Evolutionary conservation across 1,284 basidiomycete genomes (phyloP).

Genomic region (Wallemia ichthyophaga): DNA sequence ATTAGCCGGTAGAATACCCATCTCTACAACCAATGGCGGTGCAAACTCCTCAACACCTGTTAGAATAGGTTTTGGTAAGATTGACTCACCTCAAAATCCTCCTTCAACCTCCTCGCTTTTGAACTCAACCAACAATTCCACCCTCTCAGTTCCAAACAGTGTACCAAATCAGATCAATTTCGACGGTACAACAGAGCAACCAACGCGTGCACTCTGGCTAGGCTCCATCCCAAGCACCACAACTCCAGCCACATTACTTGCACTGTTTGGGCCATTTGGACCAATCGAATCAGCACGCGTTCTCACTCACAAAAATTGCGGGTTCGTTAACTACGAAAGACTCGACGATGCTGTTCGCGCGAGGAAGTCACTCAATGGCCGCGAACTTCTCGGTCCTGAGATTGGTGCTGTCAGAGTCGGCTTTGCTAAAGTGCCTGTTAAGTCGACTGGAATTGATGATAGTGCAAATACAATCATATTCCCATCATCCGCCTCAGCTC

Average conservation of each 20-base stretch:
- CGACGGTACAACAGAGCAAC: conserved; percentile 25
- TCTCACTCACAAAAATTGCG: conserved; percentile 85
- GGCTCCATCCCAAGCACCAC: conserved; percentile 79
- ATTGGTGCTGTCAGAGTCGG: conserved; percentile 87
- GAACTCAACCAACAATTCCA: conserved; percentile 21
- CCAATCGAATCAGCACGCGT: conserved; percentile 88
- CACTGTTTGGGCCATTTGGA: conserved; percentile 73
- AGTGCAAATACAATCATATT: conserved; percentile 4
- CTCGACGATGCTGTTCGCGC: conserved; percentile 85
- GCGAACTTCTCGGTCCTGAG: conserved; percentile 78
- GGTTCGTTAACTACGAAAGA: conserved; percentile 90
- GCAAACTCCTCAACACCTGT: conserved; percentile 31
- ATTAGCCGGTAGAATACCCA: conserved; percentile 58
- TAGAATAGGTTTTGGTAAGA: conserved; percentile 89
- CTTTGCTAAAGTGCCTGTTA: conserved; percentile 79
- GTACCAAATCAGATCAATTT: neutral
- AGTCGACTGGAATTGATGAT: conserved; percentile 14
- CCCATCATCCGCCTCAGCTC: conserved; percentile 16
- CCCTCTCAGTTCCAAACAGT: neutral
- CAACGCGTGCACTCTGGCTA: conserved; percentile 80
- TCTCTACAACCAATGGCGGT: conserved; percentile 45
- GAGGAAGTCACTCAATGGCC: conserved; percentile 72
- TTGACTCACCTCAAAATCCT: conserved; percentile 65
- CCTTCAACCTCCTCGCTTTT: conserved; percentile 34
- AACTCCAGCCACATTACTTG: conserved; percentile 66